Evolutionary conservation across 768 basidiomycete species (phyloP).

Genomic region (Mrakia hoshinonis): DNA sequence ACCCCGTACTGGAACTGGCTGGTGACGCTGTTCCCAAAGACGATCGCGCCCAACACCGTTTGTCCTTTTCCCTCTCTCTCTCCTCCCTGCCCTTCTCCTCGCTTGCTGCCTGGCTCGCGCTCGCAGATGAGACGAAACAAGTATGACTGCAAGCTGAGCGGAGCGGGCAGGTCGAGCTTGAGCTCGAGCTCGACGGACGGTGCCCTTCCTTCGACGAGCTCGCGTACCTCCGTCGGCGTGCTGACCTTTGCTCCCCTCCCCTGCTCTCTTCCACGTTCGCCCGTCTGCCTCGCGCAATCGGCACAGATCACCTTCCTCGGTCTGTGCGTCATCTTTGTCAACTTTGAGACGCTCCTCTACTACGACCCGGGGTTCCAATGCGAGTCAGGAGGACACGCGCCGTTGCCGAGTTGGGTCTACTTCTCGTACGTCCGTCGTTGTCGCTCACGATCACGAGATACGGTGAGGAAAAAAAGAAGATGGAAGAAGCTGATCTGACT

Average conservation of each 20-base stretch:
- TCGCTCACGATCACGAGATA: conserved; percentile 12
- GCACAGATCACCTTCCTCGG: conserved; percentile 79
- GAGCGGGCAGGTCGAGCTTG: too few relatives aligned
- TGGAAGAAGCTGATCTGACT: too few relatives aligned
- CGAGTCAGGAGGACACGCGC: conserved; percentile 30
- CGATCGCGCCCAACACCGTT: conserved; percentile 82
- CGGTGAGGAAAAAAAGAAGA: too few relatives aligned
- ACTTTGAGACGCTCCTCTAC: conserved; percentile 72
- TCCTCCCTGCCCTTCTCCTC: neutral
- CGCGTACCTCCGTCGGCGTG: neutral
- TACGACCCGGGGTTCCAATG: conserved; percentile 56
- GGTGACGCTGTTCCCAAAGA: conserved; percentile 75
- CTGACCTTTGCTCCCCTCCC: neutral
- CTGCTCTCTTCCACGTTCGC: too few relatives aligned
- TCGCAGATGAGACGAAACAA: too few relatives aligned
- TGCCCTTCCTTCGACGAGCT: neutral
- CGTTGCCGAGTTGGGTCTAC: conserved; percentile 72
- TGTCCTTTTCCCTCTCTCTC: conserved; percentile 35
- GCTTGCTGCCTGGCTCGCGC: too few relatives aligned
- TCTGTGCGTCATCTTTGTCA: conserved; percentile 66
- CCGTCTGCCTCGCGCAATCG: too few relatives aligned
- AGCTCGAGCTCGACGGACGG: neutral
- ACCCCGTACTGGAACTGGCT: conserved; percentile 87
- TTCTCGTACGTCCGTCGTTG: conserved; percentile 57
- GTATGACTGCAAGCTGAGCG: too few relatives aligned